These are phyloP conservation scores for Climacium dendroides DNA, from an alignment of 225 moss, liverwort and hornwort species.

Conservation along the genomic window DNA sequence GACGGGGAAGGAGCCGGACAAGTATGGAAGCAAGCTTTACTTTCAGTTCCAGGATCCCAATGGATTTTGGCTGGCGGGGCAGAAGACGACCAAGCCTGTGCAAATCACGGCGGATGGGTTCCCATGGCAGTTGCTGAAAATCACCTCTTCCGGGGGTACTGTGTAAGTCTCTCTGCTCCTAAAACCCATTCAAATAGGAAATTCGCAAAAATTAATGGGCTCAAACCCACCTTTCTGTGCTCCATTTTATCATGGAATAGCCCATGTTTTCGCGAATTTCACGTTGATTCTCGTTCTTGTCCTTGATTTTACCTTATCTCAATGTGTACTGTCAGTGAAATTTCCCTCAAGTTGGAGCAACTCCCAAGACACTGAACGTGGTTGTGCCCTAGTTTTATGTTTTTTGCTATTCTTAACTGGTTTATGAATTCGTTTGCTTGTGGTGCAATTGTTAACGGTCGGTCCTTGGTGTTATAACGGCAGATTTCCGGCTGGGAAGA, in stretches of 20 bases:
- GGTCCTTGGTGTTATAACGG: not conserved
- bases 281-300: not conserved
- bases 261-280: no score
- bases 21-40: constrained; percentile 13
- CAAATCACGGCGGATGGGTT: not conserved
- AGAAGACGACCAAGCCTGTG: not conserved
- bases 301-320: not conserved
- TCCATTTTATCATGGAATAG: not conserved
- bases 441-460: not conserved
- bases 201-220: not conserved
- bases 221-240: not conserved
- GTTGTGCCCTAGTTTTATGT: not conserved
- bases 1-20: constrained; percentile 3
- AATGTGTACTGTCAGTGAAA: not conserved
- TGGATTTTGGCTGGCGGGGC: constrained; percentile 20
- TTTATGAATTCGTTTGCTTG: not conserved
- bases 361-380: not conserved
- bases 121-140: constrained; percentile 16
- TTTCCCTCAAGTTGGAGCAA: not conserved
- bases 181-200: no score
- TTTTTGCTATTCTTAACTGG: not conserved
- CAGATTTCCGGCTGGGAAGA: constrained; percentile 25
- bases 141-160: constrained; percentile 21
- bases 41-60: constrained; percentile 20
- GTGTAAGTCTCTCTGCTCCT: constrained; percentile 1